Percentiles rank a stretch among this genome's conserved stretches.
Conservation (phyloP, 495 filamentous ascomycete species). For the Aspergillus coremiiformis region DNA sequence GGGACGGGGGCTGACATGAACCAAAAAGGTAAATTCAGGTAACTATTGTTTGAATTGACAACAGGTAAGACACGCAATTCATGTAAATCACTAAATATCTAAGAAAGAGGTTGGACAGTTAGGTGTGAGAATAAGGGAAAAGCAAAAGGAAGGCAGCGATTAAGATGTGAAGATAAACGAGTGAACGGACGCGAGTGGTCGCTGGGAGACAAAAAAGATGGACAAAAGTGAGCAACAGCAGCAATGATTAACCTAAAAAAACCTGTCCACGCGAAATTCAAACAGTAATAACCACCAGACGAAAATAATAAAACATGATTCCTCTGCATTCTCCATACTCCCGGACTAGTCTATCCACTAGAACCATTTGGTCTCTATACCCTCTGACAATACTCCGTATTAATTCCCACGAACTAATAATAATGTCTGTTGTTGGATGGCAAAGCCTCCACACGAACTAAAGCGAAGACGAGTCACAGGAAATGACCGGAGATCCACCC, state of each 20-base stretch:
- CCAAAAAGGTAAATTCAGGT: neutral
- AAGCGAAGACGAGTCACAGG: slow-evolving; percentile 4
- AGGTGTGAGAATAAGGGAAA: slow-evolving; percentile 6
- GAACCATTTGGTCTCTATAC: neutral
- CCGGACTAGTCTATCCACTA: neutral
- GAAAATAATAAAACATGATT: slow-evolving; percentile 7
- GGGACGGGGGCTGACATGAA: slow-evolving; percentile 13
- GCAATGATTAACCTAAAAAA: no score
- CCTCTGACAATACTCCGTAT: neutral
- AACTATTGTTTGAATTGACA: neutral
- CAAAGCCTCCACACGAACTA: slow-evolving; percentile 2
- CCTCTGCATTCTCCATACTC: neutral
- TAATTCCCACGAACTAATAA: neutral
- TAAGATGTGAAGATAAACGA: slow-evolving; percentile 10
- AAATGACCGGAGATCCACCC: slow-evolving; percentile 13
- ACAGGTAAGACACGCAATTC: neutral
- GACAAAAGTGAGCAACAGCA: slow-evolving; percentile 1
- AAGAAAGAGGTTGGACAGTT: slow-evolving; percentile 4
- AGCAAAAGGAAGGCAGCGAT: slow-evolving; percentile 9
- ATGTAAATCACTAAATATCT: neutral
- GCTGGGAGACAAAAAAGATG: neutral
- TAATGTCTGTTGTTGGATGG: neutral
- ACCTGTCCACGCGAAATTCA: slow-evolving; percentile 4
- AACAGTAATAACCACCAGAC: slow-evolving; percentile 1
- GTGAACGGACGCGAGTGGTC: slow-evolving; percentile 16